Percentiles rank a stretch among this genome's conserved stretches.
Evolutionary conservation across 805 yeast genomes (phyloP).

Genomic region (Pichia ethanolica): DNA sequence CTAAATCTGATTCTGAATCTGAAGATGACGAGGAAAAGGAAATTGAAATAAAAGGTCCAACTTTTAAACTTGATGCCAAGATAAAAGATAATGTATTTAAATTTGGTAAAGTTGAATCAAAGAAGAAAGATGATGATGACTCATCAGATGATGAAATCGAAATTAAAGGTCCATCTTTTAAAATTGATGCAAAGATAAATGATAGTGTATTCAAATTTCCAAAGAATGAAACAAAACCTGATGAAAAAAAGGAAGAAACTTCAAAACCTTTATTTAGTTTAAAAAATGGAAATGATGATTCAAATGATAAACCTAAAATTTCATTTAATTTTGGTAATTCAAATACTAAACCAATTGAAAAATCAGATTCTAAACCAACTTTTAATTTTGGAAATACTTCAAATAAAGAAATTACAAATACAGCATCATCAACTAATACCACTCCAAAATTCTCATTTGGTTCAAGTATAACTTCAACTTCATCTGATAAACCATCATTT

Average conservation of each 20-base stretch:
- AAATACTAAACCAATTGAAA: neutral
- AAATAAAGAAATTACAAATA: too few species aligned
- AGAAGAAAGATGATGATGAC: slow-evolving; percentile 37
- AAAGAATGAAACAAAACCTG: slow-evolving; percentile 13
- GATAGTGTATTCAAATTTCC: slow-evolving; percentile 27
- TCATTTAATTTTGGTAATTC: slow-evolving; percentile 1
- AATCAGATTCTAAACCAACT: slow-evolving; percentile 6
- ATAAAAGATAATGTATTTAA: slow-evolving; percentile 45
- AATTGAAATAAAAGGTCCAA: slow-evolving; percentile 64
- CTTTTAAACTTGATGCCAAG: slow-evolving; percentile 43
- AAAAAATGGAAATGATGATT: too few species aligned
- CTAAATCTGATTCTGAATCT: slow-evolving; percentile 18
- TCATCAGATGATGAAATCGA: slow-evolving; percentile 52
- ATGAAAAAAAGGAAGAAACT: slow-evolving; percentile 4
- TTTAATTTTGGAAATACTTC: slow-evolving; percentile 17
- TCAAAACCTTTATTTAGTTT: slow-evolving; percentile 1
- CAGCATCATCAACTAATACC: too few species aligned
- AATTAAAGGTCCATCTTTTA: slow-evolving; percentile 68
- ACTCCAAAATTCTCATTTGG: too few species aligned
- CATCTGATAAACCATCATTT: neutral
- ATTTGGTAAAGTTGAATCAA: slow-evolving; percentile 31
- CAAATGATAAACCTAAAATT: neutral
- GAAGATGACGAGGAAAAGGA: slow-evolving; percentile 27
- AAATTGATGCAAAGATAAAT: slow-evolving; percentile 29
- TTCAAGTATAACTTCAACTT: too few species aligned